These are phyloP conservation scores for Salix purpurea DNA, from an alignment of 345 rosid species.

Conservation along the genomic window DNA sequence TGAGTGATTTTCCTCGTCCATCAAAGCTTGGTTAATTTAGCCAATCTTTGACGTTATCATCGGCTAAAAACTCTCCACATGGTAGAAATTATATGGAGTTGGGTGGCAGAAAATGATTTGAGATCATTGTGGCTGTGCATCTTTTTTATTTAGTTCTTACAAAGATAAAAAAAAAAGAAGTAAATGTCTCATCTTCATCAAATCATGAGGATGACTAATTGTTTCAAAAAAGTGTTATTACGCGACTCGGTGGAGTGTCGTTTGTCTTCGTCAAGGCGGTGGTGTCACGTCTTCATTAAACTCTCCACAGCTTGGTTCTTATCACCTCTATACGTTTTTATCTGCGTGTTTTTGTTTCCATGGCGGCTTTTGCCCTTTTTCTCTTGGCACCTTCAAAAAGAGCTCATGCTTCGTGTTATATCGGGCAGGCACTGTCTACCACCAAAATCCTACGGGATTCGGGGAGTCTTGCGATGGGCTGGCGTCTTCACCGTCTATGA, in stretches of 20 bases:
- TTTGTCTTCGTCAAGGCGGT: not conserved
- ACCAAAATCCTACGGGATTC: not conserved
- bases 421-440: not conserved
- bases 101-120: slow-evolving; percentile 12
- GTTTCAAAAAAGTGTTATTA: not conserved
- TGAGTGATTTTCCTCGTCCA: not conserved
- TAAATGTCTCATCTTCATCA: not conserved
- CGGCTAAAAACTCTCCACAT: not conserved
- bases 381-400: not conserved
- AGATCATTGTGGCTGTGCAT: not conserved
- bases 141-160: too few species aligned
- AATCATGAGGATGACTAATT: too few species aligned
- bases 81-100: not conserved
- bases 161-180: not conserved
- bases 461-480: too few species aligned
- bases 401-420: not conserved
- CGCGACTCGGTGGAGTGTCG: not conserved
- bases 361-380: not conserved
- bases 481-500: too few species aligned
- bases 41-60: not conserved
- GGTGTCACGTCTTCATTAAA: not conserved
- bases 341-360: not conserved
- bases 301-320: too few species aligned
- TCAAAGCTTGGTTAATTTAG: not conserved
- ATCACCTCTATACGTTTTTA: not conserved